Conservation (phyloP, 495 filamentous ascomycete species). For the Ascodesmis nigricans region DNA sequence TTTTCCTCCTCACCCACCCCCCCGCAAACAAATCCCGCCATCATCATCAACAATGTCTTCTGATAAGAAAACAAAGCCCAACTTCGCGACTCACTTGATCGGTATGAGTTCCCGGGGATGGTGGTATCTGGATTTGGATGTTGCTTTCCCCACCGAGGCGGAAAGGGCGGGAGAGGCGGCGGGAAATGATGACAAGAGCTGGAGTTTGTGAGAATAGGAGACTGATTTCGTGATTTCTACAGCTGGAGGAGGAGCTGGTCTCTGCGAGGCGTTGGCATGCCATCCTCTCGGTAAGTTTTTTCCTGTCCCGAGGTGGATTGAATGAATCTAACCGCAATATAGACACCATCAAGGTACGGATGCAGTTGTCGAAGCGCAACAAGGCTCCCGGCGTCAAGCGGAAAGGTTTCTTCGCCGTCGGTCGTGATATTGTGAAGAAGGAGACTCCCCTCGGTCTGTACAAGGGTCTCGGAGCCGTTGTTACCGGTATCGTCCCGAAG, state of each 20-base stretch:
- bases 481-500: constrained; percentile 95
- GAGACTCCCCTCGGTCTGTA: constrained; percentile 87
- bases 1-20: no score
- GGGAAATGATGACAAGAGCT: neutral
- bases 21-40: no score
- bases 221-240: constrained; percentile 10
- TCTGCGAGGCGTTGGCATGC: constrained; percentile 97
- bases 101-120: constrained; percentile 32
- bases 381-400: constrained; percentile 62
- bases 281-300: constrained; percentile 67
- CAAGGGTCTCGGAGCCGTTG: constrained; percentile 86
- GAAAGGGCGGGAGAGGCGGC: neutral
- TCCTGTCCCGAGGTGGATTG: constrained; percentile 4
- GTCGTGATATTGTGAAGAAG: constrained; percentile 61
- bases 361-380: constrained; percentile 86
- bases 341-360: constrained; percentile 98
- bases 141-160: no score
- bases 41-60: no score
- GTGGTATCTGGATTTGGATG: neutral
- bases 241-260: constrained; percentile 95
- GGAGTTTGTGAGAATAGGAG: constrained; percentile 10
- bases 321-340: constrained; percentile 5
- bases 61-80: constrained; percentile 56
- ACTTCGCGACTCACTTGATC: constrained; percentile 80
- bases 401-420: constrained; percentile 73